Evolutionary conservation across 2,329 filamentous ascomycete species (phyloP), one percentile per base, ranked within the genome.

Genomic region (Botrytis sinoallii): DNA sequence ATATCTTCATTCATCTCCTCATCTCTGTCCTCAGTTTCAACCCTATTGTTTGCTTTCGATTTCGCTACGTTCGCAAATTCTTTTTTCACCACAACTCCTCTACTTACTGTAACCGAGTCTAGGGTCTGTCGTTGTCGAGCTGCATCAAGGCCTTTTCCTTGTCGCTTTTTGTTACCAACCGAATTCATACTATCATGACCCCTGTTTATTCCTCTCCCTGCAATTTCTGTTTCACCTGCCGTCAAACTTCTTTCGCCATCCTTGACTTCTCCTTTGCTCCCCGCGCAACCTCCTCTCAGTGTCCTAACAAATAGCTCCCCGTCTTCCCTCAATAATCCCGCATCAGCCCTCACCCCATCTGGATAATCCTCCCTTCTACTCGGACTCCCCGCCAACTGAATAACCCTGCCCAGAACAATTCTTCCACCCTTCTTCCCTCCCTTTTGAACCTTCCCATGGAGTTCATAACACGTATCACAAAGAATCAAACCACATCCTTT

Each of bases 401-500:
- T 52, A 0, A 73, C 57, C 29, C 57, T 48, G 2, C 42, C 57
- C 18, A 73, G n/a, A 22, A 55, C 61, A 32, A 20, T 42, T 4
- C 20, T 52, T 16, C 59, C 42, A 1, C 70, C 61, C 46, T 32
- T 59, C 63, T 29, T 72, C 5, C 32, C 63, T 20, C 46, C 63
- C 40, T 46, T 72, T 22, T 59, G 38, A 29, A 68, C 20, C 25
- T 74, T 75, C 38, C 25, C 22, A 32, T n/a, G 61, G 9, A 65
- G 38, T 14, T 72, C 68, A 7, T 70, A 16, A 40, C 78, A 79
- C 18, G 63, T 72, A 9, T 70, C 55, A 60, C 79, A 81, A 4
- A 81, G 75, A 4, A 73, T 48, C 0, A 81, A 67, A 3, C 79
- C 79, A 40, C 79, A 81, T 0, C 77, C 77, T 12, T 73, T 22